Base-by-base conservation (phyloP, 2,329 filamentous ascomycete genomes). In the Rhytidhysteron rufulum region DNA sequence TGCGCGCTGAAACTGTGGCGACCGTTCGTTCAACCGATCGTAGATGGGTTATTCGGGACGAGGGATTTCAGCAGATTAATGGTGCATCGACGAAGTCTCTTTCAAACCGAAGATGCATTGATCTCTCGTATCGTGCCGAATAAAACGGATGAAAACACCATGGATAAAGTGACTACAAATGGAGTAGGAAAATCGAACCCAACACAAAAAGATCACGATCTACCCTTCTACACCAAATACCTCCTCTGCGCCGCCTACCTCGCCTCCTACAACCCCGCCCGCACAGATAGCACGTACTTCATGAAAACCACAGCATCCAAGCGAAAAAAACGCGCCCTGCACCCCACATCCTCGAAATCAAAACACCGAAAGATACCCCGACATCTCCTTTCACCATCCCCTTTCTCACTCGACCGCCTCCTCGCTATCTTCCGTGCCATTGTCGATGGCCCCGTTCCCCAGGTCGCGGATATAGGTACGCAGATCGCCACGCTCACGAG, bases 21-120 rank as follows among this genome's bases (percentile, higher is more conserved):
- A 9, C 78, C 82, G 4, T 97, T 98, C 64, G 83, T 87, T 1
- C 77, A 80, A 5, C 91, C 91, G 0, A 78, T 97, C 18, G 66
- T 83, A 1, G 79, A 82, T 2, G 85, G 85, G n/a, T 83, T 85
- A 7, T 82, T 85, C 53, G 77, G 78, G 2, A 80, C 85, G 8
- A 83, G 85, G 53, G 88, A 96, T 56, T 96, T 96, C 65, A 83
- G 86, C 11, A 84, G 86, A 47, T 72, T 98, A 6, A 77, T 97
- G 41, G 82, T 91, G 35, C 78, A 81, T 2, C 78, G 82, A 19
- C 74, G 85, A 13, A 70, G 74, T 0, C 73, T 87, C 24, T 86
- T 91, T 58, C 84, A 88, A 53, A 79, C 86, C 51, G 86, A 90
- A 56, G 66, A 70, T n/a, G 70, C 83, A 0, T 72, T 91, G 3